Conservation (phyloP, 805 yeast genomes). For the Diddensiella santjacobensis region DNA sequence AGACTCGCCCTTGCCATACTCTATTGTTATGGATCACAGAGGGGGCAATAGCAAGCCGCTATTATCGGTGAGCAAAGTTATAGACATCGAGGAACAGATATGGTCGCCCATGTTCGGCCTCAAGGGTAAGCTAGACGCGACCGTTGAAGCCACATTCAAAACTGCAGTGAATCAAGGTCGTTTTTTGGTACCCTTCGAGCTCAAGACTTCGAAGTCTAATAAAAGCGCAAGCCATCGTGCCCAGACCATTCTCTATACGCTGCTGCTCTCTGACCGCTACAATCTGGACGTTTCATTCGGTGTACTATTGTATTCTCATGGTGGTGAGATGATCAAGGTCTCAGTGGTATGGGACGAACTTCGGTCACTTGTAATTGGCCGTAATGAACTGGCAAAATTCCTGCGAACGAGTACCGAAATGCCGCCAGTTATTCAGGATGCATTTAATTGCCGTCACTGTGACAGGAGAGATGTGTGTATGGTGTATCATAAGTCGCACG, state of each 20-base stretch:
- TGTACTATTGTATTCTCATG: constrained; percentile 69
- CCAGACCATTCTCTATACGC: constrained; percentile 77
- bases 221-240: constrained; percentile 71
- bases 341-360: constrained; percentile 55
- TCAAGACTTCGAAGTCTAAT: constrained; percentile 70
- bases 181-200: constrained; percentile 73
- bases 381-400: constrained; percentile 65
- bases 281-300: constrained; percentile 61
- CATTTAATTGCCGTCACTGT: constrained; percentile 47
- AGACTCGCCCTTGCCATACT: constrained; percentile 25
- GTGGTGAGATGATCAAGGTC: constrained; percentile 50
- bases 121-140: constrained; percentile 86
- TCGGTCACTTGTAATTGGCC: constrained; percentile 60
- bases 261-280: constrained; percentile 76
- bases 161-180: constrained; percentile 39
- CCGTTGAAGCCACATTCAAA: constrained; percentile 55
- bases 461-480: constrained; percentile 55
- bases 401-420: constrained; percentile 39
- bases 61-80: constrained; percentile 56
- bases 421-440: constrained; percentile 21
- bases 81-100: constrained; percentile 86
- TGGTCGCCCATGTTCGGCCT: constrained; percentile 91
- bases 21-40: constrained; percentile 21
- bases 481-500: constrained; percentile 52
- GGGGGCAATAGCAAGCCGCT: constrained; percentile 34